Evolutionary conservation across 768 basidiomycete species (phyloP), one percentile per base, ranked within the genome.

Genomic region (Tulasnella calospora): DNA sequence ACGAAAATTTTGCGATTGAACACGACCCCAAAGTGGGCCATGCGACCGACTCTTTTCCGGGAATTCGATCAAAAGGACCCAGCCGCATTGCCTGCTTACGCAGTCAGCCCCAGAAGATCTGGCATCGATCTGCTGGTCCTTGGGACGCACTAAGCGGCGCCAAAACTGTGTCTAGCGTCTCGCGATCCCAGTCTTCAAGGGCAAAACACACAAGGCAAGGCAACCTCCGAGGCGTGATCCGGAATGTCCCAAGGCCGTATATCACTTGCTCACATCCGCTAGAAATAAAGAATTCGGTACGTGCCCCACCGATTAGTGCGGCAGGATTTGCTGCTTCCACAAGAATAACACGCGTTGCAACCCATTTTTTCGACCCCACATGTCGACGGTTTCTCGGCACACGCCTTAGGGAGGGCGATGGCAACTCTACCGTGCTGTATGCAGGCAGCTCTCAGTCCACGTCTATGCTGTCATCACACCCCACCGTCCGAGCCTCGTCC

Each of bases 381-480:
- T 76, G 75, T 61, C 55, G 61, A 76, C 46, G n/a, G 51, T 76
- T 69, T 61, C 75, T 57, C 57, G 75, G 75, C 36, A 72, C 71
- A 72, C 71, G 71, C 71, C 71, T 30, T 72, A 40, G 71, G 71
- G 71, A 72, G 71, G 44, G 61, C 44, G 57, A 61, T 76, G 75
- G 55, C 75, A 76, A 40, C 75, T 76, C 46, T 61, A 76, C 75
- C 75, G 44, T 76, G 75, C 75, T 76, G 47, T 61, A 40, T 76
- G 47, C 75, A 76, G 57, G 23, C 51, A 61, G 55, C 40, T 61
- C 73, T 36, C 75, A 76, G 51, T 57, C 47, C 75, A 72, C 44
- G 61, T 72, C 44, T 72, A 72, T 72, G 71, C 44, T 72, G 71
- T 72, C 75, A 76, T 51, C 75, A 76, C 75, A 76, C 75, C 75